Percentiles rank a stretch among this genome's conserved stretches.
These are phyloP conservation scores for Cadophora sp. DNA, from an alignment of 2,329 filamentous ascomycete species.

Conservation along the genomic window DNA sequence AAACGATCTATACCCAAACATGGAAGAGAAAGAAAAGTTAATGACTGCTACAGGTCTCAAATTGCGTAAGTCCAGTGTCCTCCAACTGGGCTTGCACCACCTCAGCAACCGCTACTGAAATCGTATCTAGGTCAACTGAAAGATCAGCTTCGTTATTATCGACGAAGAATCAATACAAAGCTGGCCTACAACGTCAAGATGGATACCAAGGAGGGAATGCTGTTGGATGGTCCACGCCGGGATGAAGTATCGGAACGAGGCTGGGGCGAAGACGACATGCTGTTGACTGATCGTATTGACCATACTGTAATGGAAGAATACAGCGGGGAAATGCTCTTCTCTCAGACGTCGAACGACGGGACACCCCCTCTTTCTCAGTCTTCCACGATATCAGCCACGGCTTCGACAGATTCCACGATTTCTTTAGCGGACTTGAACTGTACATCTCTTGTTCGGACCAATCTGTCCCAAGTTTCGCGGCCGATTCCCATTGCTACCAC, in stretches of 20 bases:
- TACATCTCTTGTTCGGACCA: background rate
- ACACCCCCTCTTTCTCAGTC: background rate
- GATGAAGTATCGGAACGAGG: background rate
- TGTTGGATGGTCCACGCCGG: background rate
- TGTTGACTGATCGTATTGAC: background rate
- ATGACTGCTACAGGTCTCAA: constrained; percentile 19
- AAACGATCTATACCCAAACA: constrained; percentile 12
- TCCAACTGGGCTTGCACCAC: background rate
- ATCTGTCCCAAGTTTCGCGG: no score
- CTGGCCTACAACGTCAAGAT: background rate
- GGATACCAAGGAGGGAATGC: background rate
- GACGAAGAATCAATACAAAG: background rate
- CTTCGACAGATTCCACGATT: background rate
- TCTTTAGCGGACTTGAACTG: background rate
- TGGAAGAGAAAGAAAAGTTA: constrained; percentile 19
- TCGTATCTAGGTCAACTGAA: constrained; percentile 10
- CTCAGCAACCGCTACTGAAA: constrained; percentile 1
- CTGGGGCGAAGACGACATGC: background rate
- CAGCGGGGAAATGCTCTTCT: constrained; percentile 2
- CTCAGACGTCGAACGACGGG: background rate
- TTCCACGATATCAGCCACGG: background rate
- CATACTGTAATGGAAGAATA: background rate
- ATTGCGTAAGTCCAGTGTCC: background rate
- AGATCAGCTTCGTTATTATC: background rate
- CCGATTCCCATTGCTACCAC: background rate